Conservation (phyloP, 306 rosid genomes). For the Cucurbita moschata region DNA sequence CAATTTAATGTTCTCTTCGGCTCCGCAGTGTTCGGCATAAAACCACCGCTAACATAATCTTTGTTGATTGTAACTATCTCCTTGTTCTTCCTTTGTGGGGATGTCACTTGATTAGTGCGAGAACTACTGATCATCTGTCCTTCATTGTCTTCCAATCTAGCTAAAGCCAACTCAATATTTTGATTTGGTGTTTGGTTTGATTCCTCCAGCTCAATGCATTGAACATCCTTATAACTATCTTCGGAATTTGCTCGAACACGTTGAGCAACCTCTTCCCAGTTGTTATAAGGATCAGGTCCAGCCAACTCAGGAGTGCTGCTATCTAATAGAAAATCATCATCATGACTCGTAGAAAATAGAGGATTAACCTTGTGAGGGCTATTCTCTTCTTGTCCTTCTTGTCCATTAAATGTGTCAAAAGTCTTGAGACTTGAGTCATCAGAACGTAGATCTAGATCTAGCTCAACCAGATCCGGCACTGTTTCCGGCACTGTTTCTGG, state of each 20-base stretch:
- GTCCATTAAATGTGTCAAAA: conserved; percentile 7
- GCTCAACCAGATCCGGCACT: conserved; percentile 16
- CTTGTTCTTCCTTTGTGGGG: conserved; percentile 14
- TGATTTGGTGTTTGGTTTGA: neutral
- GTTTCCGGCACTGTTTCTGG: neutral
- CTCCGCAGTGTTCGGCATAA: conserved; percentile 25
- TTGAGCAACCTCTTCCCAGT: conserved; percentile 42
- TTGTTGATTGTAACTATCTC: conserved; percentile 9
- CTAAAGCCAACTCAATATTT: neutral
- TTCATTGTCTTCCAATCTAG: neutral
- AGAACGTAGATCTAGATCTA: conserved; percentile 8
- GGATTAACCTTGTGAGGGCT: conserved; percentile 18
- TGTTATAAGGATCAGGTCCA: conserved; percentile 35
- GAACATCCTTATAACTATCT: neutral
- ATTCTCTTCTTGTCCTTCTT: conserved; percentile 5
- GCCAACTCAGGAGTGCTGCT: conserved; percentile 24
- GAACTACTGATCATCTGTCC: neutral
- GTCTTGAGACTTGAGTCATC: neutral
- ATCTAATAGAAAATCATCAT: conserved; percentile 37
- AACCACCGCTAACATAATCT: conserved; percentile 18
- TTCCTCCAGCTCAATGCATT: neutral
- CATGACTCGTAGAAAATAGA: conserved; percentile 23
- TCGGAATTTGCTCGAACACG: neutral
- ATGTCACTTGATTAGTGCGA: conserved; percentile 5
- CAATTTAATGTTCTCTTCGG: conserved; percentile 26